Percentiles rank a stretch among this genome's conserved stretches.
Evolutionary conservation across 495 filamentous ascomycete genomes (phyloP).

Genomic region (Podospora pseudopauciseta): DNA sequence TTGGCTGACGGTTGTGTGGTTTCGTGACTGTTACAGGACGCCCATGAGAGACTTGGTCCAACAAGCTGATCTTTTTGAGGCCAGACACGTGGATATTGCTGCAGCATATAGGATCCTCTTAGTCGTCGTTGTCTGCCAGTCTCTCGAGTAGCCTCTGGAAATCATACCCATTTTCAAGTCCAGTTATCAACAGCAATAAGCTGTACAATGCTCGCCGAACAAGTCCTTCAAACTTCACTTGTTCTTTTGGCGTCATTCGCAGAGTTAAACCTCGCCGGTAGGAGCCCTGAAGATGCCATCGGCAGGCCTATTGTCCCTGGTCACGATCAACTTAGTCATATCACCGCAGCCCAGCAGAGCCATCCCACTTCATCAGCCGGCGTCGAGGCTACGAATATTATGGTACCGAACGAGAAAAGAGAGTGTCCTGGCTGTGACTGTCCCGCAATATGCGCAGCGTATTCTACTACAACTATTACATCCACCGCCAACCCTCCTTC

Average conservation of each 20-base stretch:
- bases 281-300: neutral
- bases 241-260: neutral
- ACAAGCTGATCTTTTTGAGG: neutral
- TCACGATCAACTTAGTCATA: neutral
- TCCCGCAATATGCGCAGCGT: neutral
- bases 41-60: neutral
- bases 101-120: neutral
- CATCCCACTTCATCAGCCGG: neutral
- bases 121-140: neutral
- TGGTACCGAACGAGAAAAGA: neutral
- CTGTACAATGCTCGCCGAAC: neutral
- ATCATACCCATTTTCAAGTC: neutral
- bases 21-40: neutral
- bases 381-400: neutral
- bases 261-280: neutral
- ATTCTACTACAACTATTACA: neutral
- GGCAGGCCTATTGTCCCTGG: neutral
- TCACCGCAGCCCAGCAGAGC: neutral
- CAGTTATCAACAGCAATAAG: neutral
- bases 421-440: neutral
- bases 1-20: neutral
- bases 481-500: neutral
- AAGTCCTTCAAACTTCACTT: neutral
- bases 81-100: neutral
- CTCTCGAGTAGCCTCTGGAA: neutral